Conservation (phyloP, 2,329 filamentous ascomycete species). For the Colletotrichum trifolii region DNA sequence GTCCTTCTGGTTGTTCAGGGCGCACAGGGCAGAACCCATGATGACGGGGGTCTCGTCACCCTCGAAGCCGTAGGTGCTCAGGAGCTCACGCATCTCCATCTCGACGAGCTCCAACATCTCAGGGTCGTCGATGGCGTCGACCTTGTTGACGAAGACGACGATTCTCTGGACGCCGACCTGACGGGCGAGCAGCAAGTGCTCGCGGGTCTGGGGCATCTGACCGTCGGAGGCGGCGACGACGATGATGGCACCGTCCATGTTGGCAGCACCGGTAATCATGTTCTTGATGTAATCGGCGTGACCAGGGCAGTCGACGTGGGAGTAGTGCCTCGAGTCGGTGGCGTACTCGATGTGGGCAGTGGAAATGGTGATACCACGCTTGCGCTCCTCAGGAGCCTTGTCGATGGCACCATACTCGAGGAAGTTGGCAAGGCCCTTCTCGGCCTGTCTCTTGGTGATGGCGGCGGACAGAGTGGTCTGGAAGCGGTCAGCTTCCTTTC, state of each 20-base stretch:
- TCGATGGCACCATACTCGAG: slow-evolving; percentile 98
- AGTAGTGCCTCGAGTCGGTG: slow-evolving; percentile 95
- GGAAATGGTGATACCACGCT: slow-evolving; percentile 99
- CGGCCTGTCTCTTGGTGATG: slow-evolving; percentile 97
- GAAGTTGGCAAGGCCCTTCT: slow-evolving; percentile 93
- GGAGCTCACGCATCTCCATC: slow-evolving; percentile 99
- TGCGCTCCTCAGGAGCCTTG: slow-evolving; percentile 98
- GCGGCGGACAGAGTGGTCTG: slow-evolving; percentile 98
- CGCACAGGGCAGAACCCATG: slow-evolving; percentile 96
- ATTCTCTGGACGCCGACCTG: slow-evolving; percentile 99
- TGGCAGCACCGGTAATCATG: slow-evolving; percentile 99
- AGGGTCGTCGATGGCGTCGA: slow-evolving; percentile 95
- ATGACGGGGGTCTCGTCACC: slow-evolving; percentile 97
- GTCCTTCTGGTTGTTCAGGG: slow-evolving; percentile 84
- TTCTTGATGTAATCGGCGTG: slow-evolving; percentile 99
- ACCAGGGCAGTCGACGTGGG: slow-evolving; percentile 99
- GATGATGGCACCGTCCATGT: slow-evolving; percentile 99
- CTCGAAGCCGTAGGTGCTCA: slow-evolving; percentile 93
- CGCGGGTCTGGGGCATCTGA: slow-evolving; percentile 99
- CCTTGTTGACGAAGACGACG: slow-evolving; percentile 99
- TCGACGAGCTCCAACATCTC: slow-evolving; percentile 99
- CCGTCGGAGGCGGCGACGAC: slow-evolving; percentile 98
- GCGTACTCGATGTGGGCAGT: slow-evolving; percentile 99
- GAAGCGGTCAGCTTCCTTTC: slow-evolving; percentile 35
- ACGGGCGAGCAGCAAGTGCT: slow-evolving; percentile 96